phyloP scores from a whole-genome alignment of 352 stramenopile species.

The Pythium vanterpoolii region DNA sequence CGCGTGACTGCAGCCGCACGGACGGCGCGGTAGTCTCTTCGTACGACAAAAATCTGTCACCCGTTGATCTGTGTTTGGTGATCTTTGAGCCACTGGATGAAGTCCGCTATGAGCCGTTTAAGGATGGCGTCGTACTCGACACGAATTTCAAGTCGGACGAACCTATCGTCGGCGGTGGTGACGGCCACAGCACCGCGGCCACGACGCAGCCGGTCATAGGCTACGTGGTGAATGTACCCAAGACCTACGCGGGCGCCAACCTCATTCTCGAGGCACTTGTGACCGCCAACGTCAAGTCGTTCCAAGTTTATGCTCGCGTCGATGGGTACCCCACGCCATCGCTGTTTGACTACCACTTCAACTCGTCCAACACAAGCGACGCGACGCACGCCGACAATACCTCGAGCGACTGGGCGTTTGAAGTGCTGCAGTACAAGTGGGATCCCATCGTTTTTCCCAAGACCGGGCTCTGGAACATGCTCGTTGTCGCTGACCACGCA shows the following conservation, averaged over 20 bases:
- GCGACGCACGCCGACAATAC: neutral
- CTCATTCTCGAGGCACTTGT: constrained; percentile 17
- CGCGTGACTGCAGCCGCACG: constrained; percentile 11
- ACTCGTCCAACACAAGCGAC: constrained; percentile 8
- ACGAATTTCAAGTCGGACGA: constrained; percentile 18
- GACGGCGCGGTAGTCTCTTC: constrained; percentile 1
- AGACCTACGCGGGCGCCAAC: constrained; percentile 28
- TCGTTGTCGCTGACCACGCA: constrained; percentile 21
- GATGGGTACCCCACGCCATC: constrained; percentile 22
- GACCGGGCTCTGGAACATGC: constrained; percentile 27
- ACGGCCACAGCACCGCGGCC: neutral
- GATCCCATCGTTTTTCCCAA: constrained; percentile 21
- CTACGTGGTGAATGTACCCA: constrained; percentile 23
- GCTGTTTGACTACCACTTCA: constrained; percentile 32
- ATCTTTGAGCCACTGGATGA: constrained; percentile 10
- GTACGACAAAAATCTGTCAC: neutral
- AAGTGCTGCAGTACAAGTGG: constrained; percentile 23
- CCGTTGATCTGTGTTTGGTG: constrained; percentile 18
- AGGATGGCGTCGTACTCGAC: constrained; percentile 14
- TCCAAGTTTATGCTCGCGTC: constrained; percentile 30
- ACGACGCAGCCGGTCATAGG: constrained; percentile 2
- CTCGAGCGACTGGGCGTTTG: constrained; percentile 2
- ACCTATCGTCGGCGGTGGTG: constrained; percentile 1
- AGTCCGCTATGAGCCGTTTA: constrained; percentile 16
- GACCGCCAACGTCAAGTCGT: constrained; percentile 28